Evolutionary conservation across 1,284 basidiomycete genomes (phyloP), one percentile per base, ranked within the genome.

Genomic region (Malassezia pachydermatis): DNA sequence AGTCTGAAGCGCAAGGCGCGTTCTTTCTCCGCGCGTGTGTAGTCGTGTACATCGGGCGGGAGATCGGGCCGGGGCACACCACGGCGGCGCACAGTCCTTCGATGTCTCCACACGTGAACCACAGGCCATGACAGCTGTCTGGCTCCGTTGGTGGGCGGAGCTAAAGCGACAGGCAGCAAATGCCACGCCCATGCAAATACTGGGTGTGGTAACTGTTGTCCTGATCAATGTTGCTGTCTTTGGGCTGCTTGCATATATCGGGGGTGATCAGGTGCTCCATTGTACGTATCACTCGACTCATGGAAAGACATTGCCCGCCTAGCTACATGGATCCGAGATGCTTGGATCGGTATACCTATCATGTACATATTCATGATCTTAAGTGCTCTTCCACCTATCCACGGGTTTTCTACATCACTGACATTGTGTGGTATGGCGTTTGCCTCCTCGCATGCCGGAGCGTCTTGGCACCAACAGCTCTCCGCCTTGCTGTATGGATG

Each of bases 401-500:
- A 60, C 30, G 67, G 67, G 8, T 70, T 69, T 41, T 60, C 61
- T 4, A 64, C 63, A 0, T 36, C 46, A 7, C 55, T 69, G 24
- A 69, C 66, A 2, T 45, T 70, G 2, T 61, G 54, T 30, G 66
- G 67, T 2, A 9, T 69, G 61, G 57, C 66, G 55, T 25, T 51
- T 55, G 27, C 53, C 37, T 23, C 49, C 46, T 2, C 44, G 35
- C 11, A 22, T 5, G 13, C 41, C 5, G 14, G 47, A 36, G 10
- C 55, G 39, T 1, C 41, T 9, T 33, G 24, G 20, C 9, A 14
- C 36, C 40, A 13, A 40, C 43, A 25, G 48, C 45, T 19, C 22
- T 39, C 16, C 16, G 23, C 28, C 44, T 25, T 67, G 17, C 22
- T 54, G 5, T 41, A 51, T 7, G 65, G 60, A 2, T 70, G 63